phyloP scores from a whole-genome alignment of 2,329 filamentous ascomycete genomes.

The Emmonsia crescens region DNA sequence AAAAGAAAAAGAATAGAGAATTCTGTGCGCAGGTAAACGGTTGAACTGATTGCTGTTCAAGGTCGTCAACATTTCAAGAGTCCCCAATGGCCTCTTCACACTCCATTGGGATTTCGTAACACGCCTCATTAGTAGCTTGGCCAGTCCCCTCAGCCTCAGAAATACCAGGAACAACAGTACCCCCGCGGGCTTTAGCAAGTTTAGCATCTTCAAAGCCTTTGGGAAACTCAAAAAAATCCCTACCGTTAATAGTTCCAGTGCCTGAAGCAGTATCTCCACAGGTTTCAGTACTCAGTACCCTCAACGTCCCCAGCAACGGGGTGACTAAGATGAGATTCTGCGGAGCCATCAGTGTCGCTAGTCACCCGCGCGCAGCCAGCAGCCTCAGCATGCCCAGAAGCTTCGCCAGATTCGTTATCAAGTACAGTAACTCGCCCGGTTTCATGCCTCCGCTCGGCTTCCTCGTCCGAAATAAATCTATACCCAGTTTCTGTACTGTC shows the following conservation, averaged over 20 bases:
- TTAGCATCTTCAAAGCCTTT: background rate
- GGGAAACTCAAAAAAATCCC: background rate
- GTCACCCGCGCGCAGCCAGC: background rate
- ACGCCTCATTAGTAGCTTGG: background rate
- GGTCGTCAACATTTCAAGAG: background rate
- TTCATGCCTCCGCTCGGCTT: background rate
- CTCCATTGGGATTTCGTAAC: background rate
- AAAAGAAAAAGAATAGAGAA: background rate
- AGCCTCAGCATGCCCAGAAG: background rate
- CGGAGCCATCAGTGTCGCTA: background rate
- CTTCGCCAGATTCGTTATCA: background rate
- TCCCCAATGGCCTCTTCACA: background rate
- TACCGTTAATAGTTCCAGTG: background rate
- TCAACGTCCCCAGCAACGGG: too few species aligned
- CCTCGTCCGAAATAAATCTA: background rate
- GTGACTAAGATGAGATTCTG: background rate
- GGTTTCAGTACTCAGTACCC: background rate
- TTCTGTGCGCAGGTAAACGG: background rate
- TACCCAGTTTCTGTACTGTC: conserved; percentile 5
- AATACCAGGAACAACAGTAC: too few species aligned
- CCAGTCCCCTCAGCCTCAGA: background rate
- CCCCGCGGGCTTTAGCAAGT: background rate
- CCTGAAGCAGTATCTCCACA: background rate
- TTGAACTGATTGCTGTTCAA: background rate
- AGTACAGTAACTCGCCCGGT: background rate